A percentile compares a stretch with the other conserved stretches of the same genome.
Conservation (phyloP, 1,284 basidiomycete genomes). For the Bjerkandera adusta region DNA sequence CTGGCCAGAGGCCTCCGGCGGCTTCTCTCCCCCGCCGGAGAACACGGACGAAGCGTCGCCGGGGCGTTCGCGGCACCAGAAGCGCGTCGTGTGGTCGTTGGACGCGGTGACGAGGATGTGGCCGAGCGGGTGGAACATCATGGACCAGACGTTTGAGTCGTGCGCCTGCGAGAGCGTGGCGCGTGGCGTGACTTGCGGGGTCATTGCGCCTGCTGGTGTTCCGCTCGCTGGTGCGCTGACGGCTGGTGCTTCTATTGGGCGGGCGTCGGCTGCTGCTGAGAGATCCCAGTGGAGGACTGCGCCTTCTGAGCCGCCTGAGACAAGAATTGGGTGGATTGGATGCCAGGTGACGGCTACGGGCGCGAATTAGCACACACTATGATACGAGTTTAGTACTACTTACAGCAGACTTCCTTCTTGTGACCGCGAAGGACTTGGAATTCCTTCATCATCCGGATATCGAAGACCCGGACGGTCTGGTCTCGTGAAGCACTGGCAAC, state of each 20-base stretch:
- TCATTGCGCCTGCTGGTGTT: constrained; percentile 33
- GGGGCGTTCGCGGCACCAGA: constrained; percentile 90
- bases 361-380: neutral
- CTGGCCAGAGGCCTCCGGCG: constrained; percentile 56
- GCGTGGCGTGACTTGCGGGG: constrained; percentile 74
- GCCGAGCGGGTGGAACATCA: constrained; percentile 94
- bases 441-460: constrained; percentile 97
- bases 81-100: constrained; percentile 97
- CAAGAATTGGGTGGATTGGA: constrained; percentile 88
- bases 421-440: constrained; percentile 89
- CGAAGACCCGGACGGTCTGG: constrained; percentile 94
- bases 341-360: constrained; percentile 88
- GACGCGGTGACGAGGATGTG: constrained; percentile 91
- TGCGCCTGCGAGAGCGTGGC: constrained; percentile 90
- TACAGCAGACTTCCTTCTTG: constrained; percentile 97
- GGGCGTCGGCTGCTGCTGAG: constrained; percentile 33
- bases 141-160: constrained; percentile 95
- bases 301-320: constrained; percentile 93
- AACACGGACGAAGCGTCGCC: constrained; percentile 72
- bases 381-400: constrained; percentile 40
- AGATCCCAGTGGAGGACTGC: constrained; percentile 93
- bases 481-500: constrained; percentile 94
- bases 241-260: no score
- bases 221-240: no score
- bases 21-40: constrained; percentile 75